Percentiles rank a stretch among this genome's conserved stretches.
phyloP scores from a whole-genome alignment of 371 early-diverging fungal species.

The Zancudomyces culisetae region DNA sequence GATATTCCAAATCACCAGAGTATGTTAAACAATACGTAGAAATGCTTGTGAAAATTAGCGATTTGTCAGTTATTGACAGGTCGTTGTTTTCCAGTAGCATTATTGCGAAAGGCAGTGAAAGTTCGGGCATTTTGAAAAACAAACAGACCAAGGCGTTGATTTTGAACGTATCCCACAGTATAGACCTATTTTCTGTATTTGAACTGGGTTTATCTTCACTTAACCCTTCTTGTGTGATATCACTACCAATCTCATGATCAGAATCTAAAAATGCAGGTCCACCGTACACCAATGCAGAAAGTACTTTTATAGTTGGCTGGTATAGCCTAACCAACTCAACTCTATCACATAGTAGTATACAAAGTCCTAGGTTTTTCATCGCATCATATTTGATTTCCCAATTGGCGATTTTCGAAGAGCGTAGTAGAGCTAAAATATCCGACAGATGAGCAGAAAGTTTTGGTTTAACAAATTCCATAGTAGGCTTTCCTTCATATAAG shows the following conservation, averaged over 20 bases:
- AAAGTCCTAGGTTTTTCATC: background rate
- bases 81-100: background rate
- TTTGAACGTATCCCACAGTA: background rate
- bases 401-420: background rate
- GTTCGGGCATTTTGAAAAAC: background rate
- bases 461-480: background rate
- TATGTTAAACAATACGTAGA: background rate
- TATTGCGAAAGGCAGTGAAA: background rate
- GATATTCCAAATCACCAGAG: background rate
- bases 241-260: background rate
- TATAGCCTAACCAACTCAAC: background rate
- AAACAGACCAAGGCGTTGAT: background rate
- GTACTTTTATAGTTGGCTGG: no score
- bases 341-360: background rate
- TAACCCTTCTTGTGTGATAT: background rate
- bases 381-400: background rate
- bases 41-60: background rate
- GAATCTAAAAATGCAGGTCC: background rate
- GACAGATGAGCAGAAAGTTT: background rate
- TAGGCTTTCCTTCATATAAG: background rate
- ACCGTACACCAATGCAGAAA: background rate
- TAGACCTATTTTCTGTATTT: background rate
- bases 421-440: background rate
- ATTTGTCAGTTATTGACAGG: constrained; percentile 1
- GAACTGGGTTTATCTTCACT: background rate